phyloP scores from a whole-genome alignment of 257 asterid genomes.

The Nicotiana undulata region DNA sequence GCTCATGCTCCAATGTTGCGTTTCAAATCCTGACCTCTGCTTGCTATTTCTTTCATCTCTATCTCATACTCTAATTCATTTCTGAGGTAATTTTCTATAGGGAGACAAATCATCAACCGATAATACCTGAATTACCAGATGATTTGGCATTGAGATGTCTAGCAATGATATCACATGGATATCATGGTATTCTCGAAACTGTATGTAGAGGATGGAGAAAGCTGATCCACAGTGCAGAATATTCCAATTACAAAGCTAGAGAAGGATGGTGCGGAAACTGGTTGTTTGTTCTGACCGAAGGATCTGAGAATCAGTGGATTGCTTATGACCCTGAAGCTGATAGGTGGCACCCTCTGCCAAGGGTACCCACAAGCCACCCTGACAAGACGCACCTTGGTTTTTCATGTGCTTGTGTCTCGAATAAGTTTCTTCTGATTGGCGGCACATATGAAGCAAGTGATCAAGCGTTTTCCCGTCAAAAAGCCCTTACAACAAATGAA shows the following conservation, averaged over 20 bases:
- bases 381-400: slow-evolving; percentile 3
- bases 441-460: background rate
- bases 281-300: slow-evolving; percentile 4
- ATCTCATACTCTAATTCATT: background rate
- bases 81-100: background rate
- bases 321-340: slow-evolving; percentile 7
- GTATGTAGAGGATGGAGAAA: background rate
- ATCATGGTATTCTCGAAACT: background rate
- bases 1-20: background rate
- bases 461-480: background rate
- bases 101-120: background rate
- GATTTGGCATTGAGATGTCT: slow-evolving; percentile 10
- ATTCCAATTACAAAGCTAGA: slow-evolving; percentile 3
- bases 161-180: slow-evolving; percentile 6
- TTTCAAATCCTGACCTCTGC: background rate
- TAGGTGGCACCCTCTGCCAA: slow-evolving; percentile 6
- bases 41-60: background rate
- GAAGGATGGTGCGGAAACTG: slow-evolving; percentile 5
- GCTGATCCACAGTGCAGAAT: background rate
- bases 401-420: slow-evolving; percentile 3
- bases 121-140: slow-evolving; percentile 7
- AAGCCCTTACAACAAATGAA: background rate
- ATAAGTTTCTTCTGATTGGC: slow-evolving; percentile 6
- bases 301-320: slow-evolving; percentile 4
- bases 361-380: slow-evolving; percentile 2